Base-by-base conservation (phyloP, 2,329 filamentous ascomycete species). In the Curvularia verruculosa region DNA sequence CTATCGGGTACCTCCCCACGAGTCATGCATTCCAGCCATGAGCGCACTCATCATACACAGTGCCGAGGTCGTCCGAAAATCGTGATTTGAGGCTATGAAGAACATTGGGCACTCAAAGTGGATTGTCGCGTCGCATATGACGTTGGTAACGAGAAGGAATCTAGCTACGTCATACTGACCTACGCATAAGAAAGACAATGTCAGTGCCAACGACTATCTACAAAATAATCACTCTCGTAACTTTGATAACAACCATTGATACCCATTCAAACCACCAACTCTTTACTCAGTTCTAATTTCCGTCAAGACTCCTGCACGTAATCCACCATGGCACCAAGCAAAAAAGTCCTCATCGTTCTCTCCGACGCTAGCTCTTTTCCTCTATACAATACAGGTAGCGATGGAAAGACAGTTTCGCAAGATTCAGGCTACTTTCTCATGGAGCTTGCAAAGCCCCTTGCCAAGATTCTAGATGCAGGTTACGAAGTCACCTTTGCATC, bases 401-500 rank as follows among this genome's bases (percentile, higher is more conserved):
- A 69, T 28, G 61, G 64, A 29, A 68, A 69, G 49, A 71, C 64
- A 10, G 52, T 69, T 37, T 60, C 62, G 3, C 68, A 74, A 37
- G 59, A 64, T 4, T 72, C 70, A 0, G 71, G 70, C 23, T 74
- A 68, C 60, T 74, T 74, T 56, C 63, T 74, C 6, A 74, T 71
- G 70, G 70, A 72, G 37, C 68, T 73, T 31, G 68, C 70, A 1
- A 74, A 74, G 50, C 71, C 71, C 5, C 63, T 73, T 0, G 62
- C 69, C 29, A 65, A 62, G 24, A 61, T 74, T 21, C 67, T 73
- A 34, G 63, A 71, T 21, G 66, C 65, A 7, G 69, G 69, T 18
- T 78, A 79, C 62, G 75, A 80, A 64, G 72, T 81, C 23, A 80
- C 77, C 10, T 81, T 81, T 58, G 77, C 79, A n/a, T 79, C 78